These are phyloP conservation scores for Pisolithus microcarpus DNA, from an alignment of 768 basidiomycete species.

Conservation along the genomic window DNA sequence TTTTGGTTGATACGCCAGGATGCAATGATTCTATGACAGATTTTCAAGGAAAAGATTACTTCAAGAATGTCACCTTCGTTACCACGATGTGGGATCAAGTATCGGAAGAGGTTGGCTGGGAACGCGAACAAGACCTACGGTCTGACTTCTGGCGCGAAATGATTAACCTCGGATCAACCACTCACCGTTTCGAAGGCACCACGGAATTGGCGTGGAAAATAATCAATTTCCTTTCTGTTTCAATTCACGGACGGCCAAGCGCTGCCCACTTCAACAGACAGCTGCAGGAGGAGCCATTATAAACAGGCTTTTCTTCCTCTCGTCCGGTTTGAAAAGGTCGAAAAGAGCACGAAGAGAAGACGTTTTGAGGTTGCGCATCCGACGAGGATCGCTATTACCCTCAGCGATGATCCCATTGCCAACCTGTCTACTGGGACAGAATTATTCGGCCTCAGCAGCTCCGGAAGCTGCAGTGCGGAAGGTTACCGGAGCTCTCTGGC, in stretches of 20 bases:
- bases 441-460: too few species aligned
- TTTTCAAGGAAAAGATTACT: constrained; percentile 20
- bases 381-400: neutral
- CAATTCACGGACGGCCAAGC: too few species aligned
- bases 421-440: too few species aligned
- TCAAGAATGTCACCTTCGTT: constrained; percentile 23
- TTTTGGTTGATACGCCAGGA: too few species aligned
- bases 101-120: neutral
- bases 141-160: constrained; percentile 21
- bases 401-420: neutral
- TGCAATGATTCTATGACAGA: too few species aligned
- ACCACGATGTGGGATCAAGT: constrained; percentile 31
- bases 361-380: neutral
- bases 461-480: too few species aligned
- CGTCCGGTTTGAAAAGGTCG: neutral
- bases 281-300: neutral
- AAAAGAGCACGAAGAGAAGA: too few species aligned
- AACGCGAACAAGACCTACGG: neutral
- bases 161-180: neutral
- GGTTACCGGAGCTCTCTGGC: too few species aligned
- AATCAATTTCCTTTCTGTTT: too few species aligned
- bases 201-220: too few species aligned
- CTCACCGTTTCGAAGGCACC: too few species aligned
- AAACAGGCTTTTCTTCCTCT: neutral
- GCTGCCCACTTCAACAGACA: too few species aligned